Conservation (phyloP, 306 rosid genomes). For the Trichosanthes cucumerina region DNA sequence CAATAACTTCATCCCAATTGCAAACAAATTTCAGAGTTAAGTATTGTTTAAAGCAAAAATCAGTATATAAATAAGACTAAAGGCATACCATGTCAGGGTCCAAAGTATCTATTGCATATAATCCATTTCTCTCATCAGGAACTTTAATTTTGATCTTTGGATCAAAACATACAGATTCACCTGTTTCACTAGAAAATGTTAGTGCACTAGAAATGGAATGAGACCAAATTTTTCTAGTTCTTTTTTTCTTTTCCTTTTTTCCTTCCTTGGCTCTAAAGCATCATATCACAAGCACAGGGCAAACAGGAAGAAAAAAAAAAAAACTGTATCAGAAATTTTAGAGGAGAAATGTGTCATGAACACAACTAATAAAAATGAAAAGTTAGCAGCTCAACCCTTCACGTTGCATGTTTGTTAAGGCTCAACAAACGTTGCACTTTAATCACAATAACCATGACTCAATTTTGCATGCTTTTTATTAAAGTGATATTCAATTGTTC, state of each 20-base stretch:
- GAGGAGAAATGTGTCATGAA: not conserved
- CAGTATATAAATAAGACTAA: not conserved
- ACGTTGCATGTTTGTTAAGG: not conserved
- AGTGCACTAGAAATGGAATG: not conserved
- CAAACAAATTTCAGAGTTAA: not conserved
- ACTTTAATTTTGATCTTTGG: conserved; percentile 45
- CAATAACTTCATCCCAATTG: not conserved
- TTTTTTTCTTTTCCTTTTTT: not conserved
- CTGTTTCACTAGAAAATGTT: conserved; percentile 30
- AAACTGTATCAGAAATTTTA: not conserved
- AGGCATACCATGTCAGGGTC: conserved; percentile 84
- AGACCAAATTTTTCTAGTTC: not conserved
- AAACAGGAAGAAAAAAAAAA: not conserved
- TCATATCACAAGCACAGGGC: not conserved
- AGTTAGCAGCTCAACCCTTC: not conserved
- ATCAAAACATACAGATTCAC: conserved; percentile 61
- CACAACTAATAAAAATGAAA: not conserved
- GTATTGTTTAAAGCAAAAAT: not conserved
- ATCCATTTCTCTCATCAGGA: conserved; percentile 87
- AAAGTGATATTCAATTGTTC: not conserved
- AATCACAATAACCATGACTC: not conserved
- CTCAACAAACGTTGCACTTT: not conserved
- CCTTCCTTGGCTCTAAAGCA: not conserved
- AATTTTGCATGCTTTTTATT: not conserved
- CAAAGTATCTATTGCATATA: conserved; percentile 66